Evolutionary conservation across 768 basidiomycete species (phyloP), one percentile per base, ranked within the genome.

Genomic region (Suillus bovinus): DNA sequence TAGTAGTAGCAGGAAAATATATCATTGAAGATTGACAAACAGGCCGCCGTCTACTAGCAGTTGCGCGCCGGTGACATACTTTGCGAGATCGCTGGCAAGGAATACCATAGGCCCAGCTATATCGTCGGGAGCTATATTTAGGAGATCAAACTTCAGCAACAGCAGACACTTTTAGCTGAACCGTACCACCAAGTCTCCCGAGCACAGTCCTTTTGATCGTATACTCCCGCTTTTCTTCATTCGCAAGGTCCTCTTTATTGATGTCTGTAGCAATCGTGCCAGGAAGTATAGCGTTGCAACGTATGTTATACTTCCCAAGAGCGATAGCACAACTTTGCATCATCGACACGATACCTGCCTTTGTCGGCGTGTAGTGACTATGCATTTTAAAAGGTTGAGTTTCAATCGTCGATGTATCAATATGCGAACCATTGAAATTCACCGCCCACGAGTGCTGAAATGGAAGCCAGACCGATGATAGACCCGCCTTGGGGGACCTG

Each of bases 261-360:
- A 91, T 91, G 65, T 87, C 82, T 22, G 91, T 93, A 46, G 82
- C 87, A 65, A 91, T 88, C 2, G 90, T 91, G 10, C 90, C 89
- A 16, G 90, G 89, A n/a, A 90, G 80, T 57, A 88, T 74, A 4
- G 87, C 85, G 68, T 88, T 88, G 44, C 85, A 89, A 41, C 90
- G 82, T 65, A 92, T 92, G 55, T 84, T 84, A 72, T 89, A 84
- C 64, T 88, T 87, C n/a, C 89, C 89, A 29, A 91, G 77, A 4
- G 90, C 89, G 47, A 90, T 84, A 5, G 90, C 89, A 67, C 86
- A 88, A 64, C 86, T 88, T 73, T 91, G 88, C 90, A 91, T 93
- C 65, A 93, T 74, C 33, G 86, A 88, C 49, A 89, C 81, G 58
- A 92, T 85, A 1, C 87, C 89, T 2, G 91, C 91, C 70, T 93